Conservation (phyloP, 1,284 basidiomycete species). For the Somion occarium region DNA sequence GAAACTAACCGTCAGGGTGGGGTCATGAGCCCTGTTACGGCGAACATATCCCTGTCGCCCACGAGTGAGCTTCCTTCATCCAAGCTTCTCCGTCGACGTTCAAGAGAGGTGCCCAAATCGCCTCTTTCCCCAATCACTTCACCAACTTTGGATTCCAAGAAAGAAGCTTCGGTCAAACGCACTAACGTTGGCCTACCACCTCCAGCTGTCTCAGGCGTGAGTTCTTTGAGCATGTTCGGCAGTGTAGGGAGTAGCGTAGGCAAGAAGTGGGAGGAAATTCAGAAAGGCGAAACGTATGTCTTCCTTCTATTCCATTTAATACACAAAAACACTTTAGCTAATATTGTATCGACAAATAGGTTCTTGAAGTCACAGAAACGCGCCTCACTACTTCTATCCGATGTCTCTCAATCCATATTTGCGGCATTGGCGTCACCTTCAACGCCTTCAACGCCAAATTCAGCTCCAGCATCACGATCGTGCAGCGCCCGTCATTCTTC, state of each 20-base stretch:
- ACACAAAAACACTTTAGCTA: constrained; percentile 4
- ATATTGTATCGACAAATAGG: constrained; percentile 31
- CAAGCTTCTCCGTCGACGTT: constrained; percentile 4
- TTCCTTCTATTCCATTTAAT: constrained; percentile 8
- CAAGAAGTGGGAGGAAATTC: constrained; percentile 57
- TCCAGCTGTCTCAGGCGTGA: constrained; percentile 29
- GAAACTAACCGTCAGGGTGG: constrained; percentile 8
- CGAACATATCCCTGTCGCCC: constrained; percentile 5
- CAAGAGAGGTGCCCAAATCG: constrained; percentile 5
- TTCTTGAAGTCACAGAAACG: constrained; percentile 61
- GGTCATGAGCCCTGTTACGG: constrained; percentile 13
- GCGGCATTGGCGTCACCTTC: constrained; percentile 40
- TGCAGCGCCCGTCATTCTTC: constrained; percentile 5
- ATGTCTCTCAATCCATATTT: constrained; percentile 55
- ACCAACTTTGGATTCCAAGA: neutral
- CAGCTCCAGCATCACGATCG: constrained; percentile 5
- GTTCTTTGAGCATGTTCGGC: constrained; percentile 40
- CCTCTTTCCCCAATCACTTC: neutral
- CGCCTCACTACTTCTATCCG: constrained; percentile 59
- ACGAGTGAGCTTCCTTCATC: neutral
- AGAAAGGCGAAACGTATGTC: constrained; percentile 49
- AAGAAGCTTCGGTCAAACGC: neutral
- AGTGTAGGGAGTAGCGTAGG: constrained; percentile 41
- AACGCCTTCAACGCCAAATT: constrained; percentile 8
- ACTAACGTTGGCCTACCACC: constrained; percentile 18